These are phyloP conservation scores for Martiniozyma abietophila DNA, from an alignment of 805 yeast species.

Conservation along the genomic window DNA sequence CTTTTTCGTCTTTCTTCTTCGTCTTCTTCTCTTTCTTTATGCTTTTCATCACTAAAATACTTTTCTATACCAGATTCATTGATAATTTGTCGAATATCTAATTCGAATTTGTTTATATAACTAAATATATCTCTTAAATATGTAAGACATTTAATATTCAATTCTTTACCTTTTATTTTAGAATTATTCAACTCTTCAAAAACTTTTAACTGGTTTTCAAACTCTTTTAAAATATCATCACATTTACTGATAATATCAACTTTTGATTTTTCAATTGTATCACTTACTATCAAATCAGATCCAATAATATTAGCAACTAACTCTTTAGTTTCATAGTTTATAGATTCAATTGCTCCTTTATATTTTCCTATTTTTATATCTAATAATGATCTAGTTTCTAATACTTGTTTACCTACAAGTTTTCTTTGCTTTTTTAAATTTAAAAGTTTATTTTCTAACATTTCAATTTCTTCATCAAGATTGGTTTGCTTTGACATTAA, in stretches of 20 bases:
- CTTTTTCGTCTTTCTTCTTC: too few relatives aligned
- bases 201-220: too few relatives aligned
- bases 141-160: not conserved
- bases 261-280: not conserved
- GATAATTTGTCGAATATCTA: too few relatives aligned
- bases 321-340: slow-evolving; percentile 16
- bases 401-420: slow-evolving; percentile 30
- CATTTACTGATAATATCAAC: not conserved
- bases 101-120: not conserved
- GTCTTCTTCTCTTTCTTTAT: too few relatives aligned
- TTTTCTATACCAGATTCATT: too few relatives aligned
- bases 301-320: slow-evolving; percentile 3
- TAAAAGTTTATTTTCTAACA: slow-evolving; percentile 29
- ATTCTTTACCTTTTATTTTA: not conserved
- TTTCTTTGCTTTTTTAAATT: slow-evolving; percentile 28
- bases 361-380: slow-evolving; percentile 40
- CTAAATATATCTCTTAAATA: slow-evolving; percentile 1
- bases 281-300: not conserved
- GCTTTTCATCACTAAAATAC: too few relatives aligned
- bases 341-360: slow-evolving; percentile 25
- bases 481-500: slow-evolving; percentile 27
- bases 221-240: not conserved
- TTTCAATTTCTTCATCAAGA: slow-evolving; percentile 31
- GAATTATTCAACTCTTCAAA: too few relatives aligned
- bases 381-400: slow-evolving; percentile 38